Conservation (phyloP, 2,329 filamentous ascomycete genomes). For the Zopfia rhizophila region DNA sequence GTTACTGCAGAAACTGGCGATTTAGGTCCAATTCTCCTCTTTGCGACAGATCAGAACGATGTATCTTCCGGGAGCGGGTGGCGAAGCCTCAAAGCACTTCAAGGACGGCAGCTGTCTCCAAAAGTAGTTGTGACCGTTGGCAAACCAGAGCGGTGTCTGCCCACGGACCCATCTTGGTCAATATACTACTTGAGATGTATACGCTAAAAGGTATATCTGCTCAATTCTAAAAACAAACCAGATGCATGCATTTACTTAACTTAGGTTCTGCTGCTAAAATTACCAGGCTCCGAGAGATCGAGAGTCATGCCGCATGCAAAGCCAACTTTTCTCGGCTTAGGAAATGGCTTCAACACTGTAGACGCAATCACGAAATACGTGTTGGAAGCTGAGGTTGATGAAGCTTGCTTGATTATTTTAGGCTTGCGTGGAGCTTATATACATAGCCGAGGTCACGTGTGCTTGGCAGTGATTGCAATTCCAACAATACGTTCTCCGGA, state of each 20-base stretch:
- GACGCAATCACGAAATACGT: slow-evolving; percentile 3
- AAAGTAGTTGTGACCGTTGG: slow-evolving; percentile 2
- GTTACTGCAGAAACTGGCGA: slow-evolving; percentile 1
- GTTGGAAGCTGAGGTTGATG: too few relatives aligned
- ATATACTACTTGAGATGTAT: slow-evolving; percentile 3
- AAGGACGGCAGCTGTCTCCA: slow-evolving; percentile 2
- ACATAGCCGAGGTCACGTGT: too few relatives aligned
- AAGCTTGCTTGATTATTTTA: too few relatives aligned
- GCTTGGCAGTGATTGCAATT: too few relatives aligned
- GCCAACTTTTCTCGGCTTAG: slow-evolving; percentile 4
- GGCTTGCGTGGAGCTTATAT: too few relatives aligned
- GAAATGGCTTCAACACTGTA: slow-evolving; percentile 1
- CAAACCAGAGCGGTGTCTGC: neutral
- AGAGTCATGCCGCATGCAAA: slow-evolving; percentile 5
- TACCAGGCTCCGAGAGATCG: neutral
- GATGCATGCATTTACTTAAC: neutral
- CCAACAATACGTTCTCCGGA: slow-evolving; percentile 1
- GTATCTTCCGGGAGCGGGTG: slow-evolving; percentile 1
- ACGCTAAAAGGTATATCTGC: slow-evolving; percentile 1
- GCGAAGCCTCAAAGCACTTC: neutral
- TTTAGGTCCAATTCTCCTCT: slow-evolving; percentile 1
- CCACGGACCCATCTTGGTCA: neutral
- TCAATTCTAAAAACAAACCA: slow-evolving; percentile 1
- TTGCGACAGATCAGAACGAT: neutral
- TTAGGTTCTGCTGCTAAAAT: slow-evolving; percentile 2